A percentile compares a stretch with the other conserved stretches of the same genome.
These are phyloP conservation scores for Mycogone perniciosa DNA, from an alignment of 2,329 filamentous ascomycete genomes.

Conservation along the genomic window DNA sequence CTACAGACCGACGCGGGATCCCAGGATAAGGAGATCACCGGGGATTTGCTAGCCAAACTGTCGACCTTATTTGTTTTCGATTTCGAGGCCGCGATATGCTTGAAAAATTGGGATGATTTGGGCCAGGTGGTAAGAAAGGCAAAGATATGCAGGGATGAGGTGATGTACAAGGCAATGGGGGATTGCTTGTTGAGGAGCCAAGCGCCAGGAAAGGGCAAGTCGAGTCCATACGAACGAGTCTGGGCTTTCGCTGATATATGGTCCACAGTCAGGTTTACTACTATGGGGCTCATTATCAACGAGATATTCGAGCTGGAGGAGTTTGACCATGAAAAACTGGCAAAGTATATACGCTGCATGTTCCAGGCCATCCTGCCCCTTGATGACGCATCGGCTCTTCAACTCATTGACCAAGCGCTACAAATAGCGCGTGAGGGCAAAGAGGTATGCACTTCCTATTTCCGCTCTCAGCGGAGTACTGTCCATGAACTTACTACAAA, in stretches of 20 bases:
- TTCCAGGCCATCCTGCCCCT: slow-evolving; percentile 60
- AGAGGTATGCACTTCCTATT: slow-evolving; percentile 29
- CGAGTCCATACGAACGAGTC: background rate
- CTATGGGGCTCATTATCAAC: slow-evolving; percentile 63
- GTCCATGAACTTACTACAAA: slow-evolving; percentile 3
- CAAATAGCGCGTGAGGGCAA: slow-evolving; percentile 45
- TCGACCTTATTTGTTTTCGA: slow-evolving; percentile 67
- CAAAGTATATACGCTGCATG: slow-evolving; percentile 73
- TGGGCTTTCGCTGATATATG: slow-evolving; percentile 2
- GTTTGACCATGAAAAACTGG: slow-evolving; percentile 54
- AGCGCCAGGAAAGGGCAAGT: slow-evolving; percentile 43
- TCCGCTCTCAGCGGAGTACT: background rate
- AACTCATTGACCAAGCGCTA: slow-evolving; percentile 58
- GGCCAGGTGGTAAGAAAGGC: slow-evolving; percentile 51
- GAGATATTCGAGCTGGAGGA: slow-evolving; percentile 52
- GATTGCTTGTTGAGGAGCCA: slow-evolving; percentile 55
- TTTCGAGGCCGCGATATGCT: slow-evolving; percentile 64
- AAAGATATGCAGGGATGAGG: slow-evolving; percentile 35
- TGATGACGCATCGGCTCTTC: slow-evolving; percentile 49
- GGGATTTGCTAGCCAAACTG: slow-evolving; percentile 56
- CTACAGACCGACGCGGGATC: slow-evolving; percentile 34
- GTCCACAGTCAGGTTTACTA: slow-evolving; percentile 41
- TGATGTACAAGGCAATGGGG: slow-evolving; percentile 56
- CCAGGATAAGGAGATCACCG: slow-evolving; percentile 36
- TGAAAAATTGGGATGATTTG: slow-evolving; percentile 64